Percentiles rank a stretch among this genome's conserved stretches.
These are phyloP conservation scores for Coelastrella sp. DNA, from an alignment of 139 green algal species.

Conservation along the genomic window DNA sequence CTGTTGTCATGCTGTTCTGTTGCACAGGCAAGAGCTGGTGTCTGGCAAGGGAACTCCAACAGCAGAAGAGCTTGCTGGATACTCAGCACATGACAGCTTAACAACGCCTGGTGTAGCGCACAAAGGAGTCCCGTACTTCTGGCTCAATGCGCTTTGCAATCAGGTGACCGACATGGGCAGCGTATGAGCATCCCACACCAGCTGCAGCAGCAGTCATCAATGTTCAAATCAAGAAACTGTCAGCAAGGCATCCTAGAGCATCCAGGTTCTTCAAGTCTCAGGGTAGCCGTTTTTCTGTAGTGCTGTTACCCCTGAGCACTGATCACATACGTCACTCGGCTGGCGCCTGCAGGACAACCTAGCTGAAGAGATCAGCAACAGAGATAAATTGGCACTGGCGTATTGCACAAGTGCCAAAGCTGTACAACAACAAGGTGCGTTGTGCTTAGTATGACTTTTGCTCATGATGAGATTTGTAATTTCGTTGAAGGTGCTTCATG, in stretches of 20 bases:
- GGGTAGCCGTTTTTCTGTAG: not conserved
- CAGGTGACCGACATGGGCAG: not conserved
- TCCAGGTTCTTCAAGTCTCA: too few species aligned
- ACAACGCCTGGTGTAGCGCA: not conserved
- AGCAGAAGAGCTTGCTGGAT: slow-evolving; percentile 18
- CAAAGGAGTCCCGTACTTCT: slow-evolving; percentile 39
- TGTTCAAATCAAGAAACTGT: too few species aligned
- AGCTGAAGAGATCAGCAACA: slow-evolving; percentile 20
- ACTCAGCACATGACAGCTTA: not conserved
- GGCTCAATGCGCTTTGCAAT: slow-evolving; percentile 40
- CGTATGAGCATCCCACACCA: too few species aligned
- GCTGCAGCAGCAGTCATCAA: not conserved
- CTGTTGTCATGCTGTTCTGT: not conserved
- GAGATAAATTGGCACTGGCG: slow-evolving; percentile 31
- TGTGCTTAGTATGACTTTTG: too few species aligned
- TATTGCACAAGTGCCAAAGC: slow-evolving; percentile 23
- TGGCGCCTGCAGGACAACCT: slow-evolving; percentile 29
- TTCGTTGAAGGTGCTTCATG: too few species aligned
- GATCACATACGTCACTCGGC: too few species aligned
- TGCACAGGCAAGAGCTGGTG: slow-evolving; percentile 37
- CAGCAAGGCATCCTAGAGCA: too few species aligned
- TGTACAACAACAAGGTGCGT: too few species aligned
- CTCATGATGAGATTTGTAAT: too few species aligned
- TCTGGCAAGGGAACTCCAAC: slow-evolving; percentile 34
- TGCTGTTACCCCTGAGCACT: not conserved